Conservation (phyloP, 345 rosid genomes). For the Conringia planisiliqua region DNA sequence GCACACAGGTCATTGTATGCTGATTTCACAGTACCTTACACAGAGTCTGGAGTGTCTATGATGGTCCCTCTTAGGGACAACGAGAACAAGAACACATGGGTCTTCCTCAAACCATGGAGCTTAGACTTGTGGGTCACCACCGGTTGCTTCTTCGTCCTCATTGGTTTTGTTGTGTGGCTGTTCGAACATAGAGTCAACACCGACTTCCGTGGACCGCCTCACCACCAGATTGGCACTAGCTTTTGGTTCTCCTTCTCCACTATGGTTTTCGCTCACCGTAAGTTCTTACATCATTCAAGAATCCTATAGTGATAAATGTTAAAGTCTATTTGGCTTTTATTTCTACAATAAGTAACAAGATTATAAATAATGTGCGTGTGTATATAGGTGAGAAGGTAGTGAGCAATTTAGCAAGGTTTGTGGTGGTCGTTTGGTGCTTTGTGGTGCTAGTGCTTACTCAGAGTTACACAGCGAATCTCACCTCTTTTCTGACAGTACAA, state of each 20-base stretch:
- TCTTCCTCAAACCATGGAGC: constrained; percentile 62
- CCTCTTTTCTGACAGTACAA: constrained; percentile 39
- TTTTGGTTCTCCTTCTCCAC: constrained; percentile 39
- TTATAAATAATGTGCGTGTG: background rate
- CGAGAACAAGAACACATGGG: constrained; percentile 49
- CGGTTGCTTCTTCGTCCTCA: constrained; percentile 46
- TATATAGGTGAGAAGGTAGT: constrained; percentile 32
- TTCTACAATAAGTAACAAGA: background rate
- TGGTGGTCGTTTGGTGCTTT: constrained; percentile 37
- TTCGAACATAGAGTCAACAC: constrained; percentile 64
- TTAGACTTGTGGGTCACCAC: constrained; percentile 63
- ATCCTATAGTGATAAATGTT: background rate
- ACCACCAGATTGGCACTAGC: constrained; percentile 32
- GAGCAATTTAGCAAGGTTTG: constrained; percentile 40
- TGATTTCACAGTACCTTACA: constrained; percentile 69
- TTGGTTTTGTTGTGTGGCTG: constrained; percentile 64
- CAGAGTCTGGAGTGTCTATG: constrained; percentile 73
- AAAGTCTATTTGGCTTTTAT: background rate
- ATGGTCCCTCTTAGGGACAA: constrained; percentile 47
- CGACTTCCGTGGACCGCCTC: constrained; percentile 53
- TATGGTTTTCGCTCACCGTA: constrained; percentile 33
- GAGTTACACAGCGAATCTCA: constrained; percentile 44
- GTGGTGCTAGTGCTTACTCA: constrained; percentile 38
- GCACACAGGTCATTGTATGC: constrained; percentile 42
- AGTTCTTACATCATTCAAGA: background rate